Base-by-base conservation (phyloP, 106 monocot genomes). In the Iris macrosiphon region DNA sequence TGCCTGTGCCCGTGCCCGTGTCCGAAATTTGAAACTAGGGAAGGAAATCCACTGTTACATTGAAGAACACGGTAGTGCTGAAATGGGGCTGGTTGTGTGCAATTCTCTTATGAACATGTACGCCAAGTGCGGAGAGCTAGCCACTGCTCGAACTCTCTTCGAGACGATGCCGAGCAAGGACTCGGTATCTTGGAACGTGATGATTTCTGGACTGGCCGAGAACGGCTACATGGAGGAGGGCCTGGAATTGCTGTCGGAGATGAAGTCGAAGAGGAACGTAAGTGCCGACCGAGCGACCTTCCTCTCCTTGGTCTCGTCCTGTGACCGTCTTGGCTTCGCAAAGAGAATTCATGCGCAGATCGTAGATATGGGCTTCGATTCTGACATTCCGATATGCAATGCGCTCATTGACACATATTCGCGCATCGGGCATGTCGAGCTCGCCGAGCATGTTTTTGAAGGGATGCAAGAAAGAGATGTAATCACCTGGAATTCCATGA, bases 21-120 rank as follows among this genome's bases (percentile, higher is more conserved):
- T 88, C 22, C 61, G 77, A 0, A 70, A 68, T 57, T 29, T 79
- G 64, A 57, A 65, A 9, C 26, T 82, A 20, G 82, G 78, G 4
- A 75, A 72, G 4, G 55, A 72, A 69, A 53, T 79, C 1, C 82
- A 79, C 24, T 7, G 25, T 27, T 63, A 58, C 31, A 73, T 79
- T 20, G 30, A 53, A 25, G 69, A 53, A n/a, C 15, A 38, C 2
- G 7, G 3, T 34, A 14, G 42, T 17, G 25, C 64, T 16, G 57
- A 59, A 2, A 39, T 58, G 10, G 27, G 52, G 4, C 32, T 73
- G 14, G 38, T 63, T 22, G 13, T 79, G 24, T 52, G 52, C 14
- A 73, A 79, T 64, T 63, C 72, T 14, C 57, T 78, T 17, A 32
- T 78, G 32, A 56, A 61, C 42, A 78, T 79, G 79, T 79, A 79